Evolutionary conservation across 1,284 basidiomycete species (phyloP).

Genomic region (Puccinia coronata): DNA sequence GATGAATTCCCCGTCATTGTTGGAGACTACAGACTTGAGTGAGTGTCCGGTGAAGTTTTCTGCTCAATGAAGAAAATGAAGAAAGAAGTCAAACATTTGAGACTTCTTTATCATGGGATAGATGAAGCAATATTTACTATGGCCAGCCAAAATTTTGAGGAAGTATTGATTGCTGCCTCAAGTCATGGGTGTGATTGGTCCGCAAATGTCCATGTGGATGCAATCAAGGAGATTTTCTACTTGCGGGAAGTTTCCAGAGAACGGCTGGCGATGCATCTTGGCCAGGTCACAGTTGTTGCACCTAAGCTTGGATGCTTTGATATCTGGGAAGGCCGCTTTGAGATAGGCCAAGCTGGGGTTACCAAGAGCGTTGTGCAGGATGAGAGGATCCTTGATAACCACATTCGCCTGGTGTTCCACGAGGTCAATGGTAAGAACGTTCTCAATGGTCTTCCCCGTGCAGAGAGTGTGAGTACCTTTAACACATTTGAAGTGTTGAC

Average conservation of each 20-base stretch:
- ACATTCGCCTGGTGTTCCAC: neutral
- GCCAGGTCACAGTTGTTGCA: no score
- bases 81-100: neutral
- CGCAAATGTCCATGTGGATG: slow-evolving; percentile 25
- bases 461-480: neutral
- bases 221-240: neutral
- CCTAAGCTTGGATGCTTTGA: neutral
- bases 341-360: neutral
- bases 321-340: neutral
- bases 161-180: no score
- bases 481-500: neutral
- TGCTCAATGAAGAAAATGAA: neutral
- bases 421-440: neutral
- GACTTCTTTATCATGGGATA: slow-evolving; percentile 2
- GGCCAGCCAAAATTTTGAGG: no score
- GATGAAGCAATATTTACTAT: neutral
- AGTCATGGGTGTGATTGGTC: neutral
- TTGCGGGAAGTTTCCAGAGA: neutral
- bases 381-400: neutral
- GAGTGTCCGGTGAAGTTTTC: neutral
- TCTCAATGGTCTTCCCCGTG: neutral
- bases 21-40: neutral
- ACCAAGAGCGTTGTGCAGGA: neutral
- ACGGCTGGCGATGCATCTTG: no score
- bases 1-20: neutral